Base-by-base conservation (phyloP, 2,329 filamentous ascomycete genomes). In the Cladosporium sp. region DNA sequence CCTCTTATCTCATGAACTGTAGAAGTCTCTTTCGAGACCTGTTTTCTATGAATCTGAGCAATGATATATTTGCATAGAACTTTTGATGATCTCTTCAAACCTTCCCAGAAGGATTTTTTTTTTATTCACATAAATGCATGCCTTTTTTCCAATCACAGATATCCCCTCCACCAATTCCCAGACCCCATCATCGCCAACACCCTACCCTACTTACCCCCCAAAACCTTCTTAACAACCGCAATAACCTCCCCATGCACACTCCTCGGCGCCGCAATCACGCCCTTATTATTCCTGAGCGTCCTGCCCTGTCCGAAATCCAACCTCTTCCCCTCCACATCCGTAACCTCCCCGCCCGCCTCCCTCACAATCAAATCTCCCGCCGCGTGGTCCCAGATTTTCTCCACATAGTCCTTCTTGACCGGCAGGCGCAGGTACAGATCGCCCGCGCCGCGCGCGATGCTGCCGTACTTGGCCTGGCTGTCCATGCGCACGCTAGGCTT, bases 371-470 rank as follows among this genome's bases (percentile, higher is more conserved):
- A 73, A 63, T 96, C 91, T 34, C 93, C 93, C 11, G 92, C 93
- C 15, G 93, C 93, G 69, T 99, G 93, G 67, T 99, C 93, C 93
- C 93, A 99, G 60, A 99, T 99, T 82, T 99, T 99, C 79, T 99
- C 93, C 69, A 95, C 84, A 73, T 99, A 99, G 48, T 86, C 85
- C 61, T 85, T 86, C 67, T 82, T 87, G 22, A 89, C 86, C 3
- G 93, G 93, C 52, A 99, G 74, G 48, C 95, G 82, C 52, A 99
- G 80, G 73, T 99, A 99, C 58, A 99, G 85, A 66, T 99, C 93
- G 43, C 91, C 93, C 4, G 91, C 90, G 40, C 93, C 93, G 56
- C 93, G 80, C 30, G 93, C 93, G 67, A 99, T 95, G 30, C 88
- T 93, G 55, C 86, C 92, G 72, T 99, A 99, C 73, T 99, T 99